These are phyloP conservation scores for Neurospora cerealis DNA, from an alignment of 495 filamentous ascomycete genomes.

Conservation along the genomic window DNA sequence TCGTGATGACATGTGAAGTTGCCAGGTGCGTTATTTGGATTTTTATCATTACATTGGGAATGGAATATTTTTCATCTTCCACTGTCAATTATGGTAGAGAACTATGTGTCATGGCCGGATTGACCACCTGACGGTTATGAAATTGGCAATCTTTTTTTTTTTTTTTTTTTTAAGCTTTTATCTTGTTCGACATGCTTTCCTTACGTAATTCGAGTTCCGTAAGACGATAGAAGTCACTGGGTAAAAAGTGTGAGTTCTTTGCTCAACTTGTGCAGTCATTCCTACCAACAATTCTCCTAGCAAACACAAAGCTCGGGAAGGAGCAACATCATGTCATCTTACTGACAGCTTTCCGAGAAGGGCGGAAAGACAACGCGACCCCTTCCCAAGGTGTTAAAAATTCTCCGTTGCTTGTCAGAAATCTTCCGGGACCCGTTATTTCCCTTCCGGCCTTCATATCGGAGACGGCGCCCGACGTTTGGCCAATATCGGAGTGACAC, in stretches of 20 bases:
- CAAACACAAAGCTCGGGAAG: not conserved
- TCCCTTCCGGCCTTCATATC: not conserved
- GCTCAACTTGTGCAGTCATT: not conserved
- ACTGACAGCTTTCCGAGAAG: not conserved
- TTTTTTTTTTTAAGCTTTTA: too few species aligned
- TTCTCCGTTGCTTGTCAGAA: not conserved
- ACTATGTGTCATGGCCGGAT: too few species aligned
- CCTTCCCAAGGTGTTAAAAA: not conserved
- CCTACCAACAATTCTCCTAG: not conserved
- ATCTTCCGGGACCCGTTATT: not conserved
- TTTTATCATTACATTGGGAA: too few species aligned
- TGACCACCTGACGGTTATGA: too few species aligned
- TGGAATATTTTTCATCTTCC: too few species aligned
- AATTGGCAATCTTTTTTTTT: too few species aligned
- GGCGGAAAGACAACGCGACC: not conserved
- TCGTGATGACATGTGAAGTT: not conserved
- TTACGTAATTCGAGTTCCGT: too few species aligned
- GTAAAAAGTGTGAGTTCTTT: not conserved
- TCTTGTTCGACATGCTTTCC: too few species aligned
- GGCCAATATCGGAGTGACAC: not conserved
- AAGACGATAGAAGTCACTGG: not conserved
- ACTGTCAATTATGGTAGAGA: too few species aligned
- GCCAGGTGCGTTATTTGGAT: too few species aligned
- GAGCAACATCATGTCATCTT: not conserved
- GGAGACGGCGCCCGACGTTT: not conserved